phyloP scores from a whole-genome alignment of 495 filamentous ascomycete genomes.

The Neurospora intermedia region DNA sequence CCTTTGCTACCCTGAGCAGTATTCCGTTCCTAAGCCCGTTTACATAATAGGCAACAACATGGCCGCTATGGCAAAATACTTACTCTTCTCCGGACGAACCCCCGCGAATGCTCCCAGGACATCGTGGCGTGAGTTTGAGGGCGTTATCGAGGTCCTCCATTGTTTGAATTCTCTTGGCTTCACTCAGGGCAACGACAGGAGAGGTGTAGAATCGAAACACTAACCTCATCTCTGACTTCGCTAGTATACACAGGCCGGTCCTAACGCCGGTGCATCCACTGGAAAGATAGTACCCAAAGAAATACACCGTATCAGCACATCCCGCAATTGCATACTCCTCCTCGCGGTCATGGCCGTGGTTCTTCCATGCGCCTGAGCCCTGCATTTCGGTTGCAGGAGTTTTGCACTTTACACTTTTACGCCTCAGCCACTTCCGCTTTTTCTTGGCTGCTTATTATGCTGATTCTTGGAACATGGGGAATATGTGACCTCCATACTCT shows the following conservation, averaged over 20 bases:
- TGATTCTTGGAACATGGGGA: not conserved
- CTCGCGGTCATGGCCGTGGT: not conserved
- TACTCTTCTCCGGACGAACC: not conserved
- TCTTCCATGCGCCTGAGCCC: not conserved
- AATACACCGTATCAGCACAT: not conserved
- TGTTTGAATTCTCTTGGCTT: not conserved
- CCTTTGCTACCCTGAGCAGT: not conserved
- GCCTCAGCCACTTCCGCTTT: not conserved
- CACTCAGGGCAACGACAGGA: not conserved
- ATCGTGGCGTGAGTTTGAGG: not conserved
- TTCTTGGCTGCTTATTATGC: not conserved
- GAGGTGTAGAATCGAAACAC: not conserved
- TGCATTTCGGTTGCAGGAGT: not conserved
- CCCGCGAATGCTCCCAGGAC: not conserved
- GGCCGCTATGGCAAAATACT: not conserved
- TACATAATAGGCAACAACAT: not conserved
- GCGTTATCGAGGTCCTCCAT: not conserved
- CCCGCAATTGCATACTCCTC: not conserved
- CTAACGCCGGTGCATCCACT: not conserved
- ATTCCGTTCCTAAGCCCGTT: not conserved
- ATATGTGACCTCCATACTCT: not conserved
- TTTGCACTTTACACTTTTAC: not conserved
- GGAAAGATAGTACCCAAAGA: not conserved
- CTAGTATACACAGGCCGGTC: not conserved
- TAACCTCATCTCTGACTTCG: not conserved